Base-by-base conservation (phyloP, 768 basidiomycete species). In the Scleroderma citrinum region DNA sequence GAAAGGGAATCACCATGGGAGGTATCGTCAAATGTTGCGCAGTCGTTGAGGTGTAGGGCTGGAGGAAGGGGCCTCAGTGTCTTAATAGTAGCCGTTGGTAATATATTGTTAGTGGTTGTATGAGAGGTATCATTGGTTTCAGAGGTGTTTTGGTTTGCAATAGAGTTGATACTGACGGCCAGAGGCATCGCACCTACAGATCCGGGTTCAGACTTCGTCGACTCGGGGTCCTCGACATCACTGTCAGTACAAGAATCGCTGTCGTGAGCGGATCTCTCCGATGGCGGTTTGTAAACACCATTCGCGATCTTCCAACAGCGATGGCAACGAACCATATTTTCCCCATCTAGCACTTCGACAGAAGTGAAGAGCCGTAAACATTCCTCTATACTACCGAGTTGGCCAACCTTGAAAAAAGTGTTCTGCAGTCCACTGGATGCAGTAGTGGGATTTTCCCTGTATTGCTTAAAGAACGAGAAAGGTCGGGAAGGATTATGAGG, bases 241-340 rank as follows among this genome's bases (percentile, higher is more conserved):
- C 65, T 60, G 56, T 68, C 58, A 8, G 56, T 59, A 50, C 64
- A 67, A 12, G 66, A 67, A 37, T 69, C 66, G 1, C 54, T 50
- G 21, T 57, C 57, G 12, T 61, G 54, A 1, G 49, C 53, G 41
- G 59, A 52, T 51, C 46, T 47, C 52, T 30, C 59, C 14, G 51
- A 40, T 36, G 50, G 55, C 31, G 68, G 68, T 40, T 69, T 63
- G 55, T 82, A 78, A 49, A 75, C 65, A 16, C 87, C 85, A 59
- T 92, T 81, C 48, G 80, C 82, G 31, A 92, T 83, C 73, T 92
- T 93, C 94, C 94, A 98, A 69, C 94, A 98, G 45, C 85, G 77
- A 55, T 86, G 77, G 64, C 94, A 98, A 0, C 92, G 92, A 46
- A 96, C 93, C 71, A 84, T 86, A 58, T 98, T 96, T 58, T 96